A percentile compares a stretch with the other conserved stretches of the same genome.
These are phyloP conservation scores for Knoxdaviesia proteae DNA, from an alignment of 2,329 filamentous ascomycete genomes.

Conservation along the genomic window DNA sequence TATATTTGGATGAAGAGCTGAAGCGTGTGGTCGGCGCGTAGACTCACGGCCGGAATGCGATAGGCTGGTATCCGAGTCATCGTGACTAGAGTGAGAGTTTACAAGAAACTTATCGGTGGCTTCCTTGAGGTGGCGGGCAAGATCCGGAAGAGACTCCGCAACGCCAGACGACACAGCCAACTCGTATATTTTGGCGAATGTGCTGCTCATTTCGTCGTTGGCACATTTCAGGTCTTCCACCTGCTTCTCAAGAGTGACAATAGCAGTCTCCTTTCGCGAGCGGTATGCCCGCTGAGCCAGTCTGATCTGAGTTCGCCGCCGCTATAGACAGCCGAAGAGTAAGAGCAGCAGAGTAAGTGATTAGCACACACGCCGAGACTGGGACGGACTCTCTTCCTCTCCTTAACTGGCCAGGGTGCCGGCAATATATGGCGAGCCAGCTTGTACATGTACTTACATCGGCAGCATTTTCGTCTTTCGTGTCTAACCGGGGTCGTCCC, in stretches of 20 bases:
- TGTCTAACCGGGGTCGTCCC: no score
- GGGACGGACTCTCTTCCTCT: no score
- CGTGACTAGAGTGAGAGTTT: neutral
- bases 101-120: slow-evolving; percentile 36
- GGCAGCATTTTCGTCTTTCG: no score
- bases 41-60: neutral
- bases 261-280: slow-evolving; percentile 65
- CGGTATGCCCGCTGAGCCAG: slow-evolving; percentile 73
- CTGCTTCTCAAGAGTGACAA: slow-evolving; percentile 48
- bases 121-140: slow-evolving; percentile 33
- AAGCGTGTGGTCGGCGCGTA: no score
- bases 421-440: no score
- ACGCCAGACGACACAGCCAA: slow-evolving; percentile 36
- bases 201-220: slow-evolving; percentile 53
- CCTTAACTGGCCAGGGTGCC: no score
- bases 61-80: neutral
- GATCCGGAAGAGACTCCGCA: slow-evolving; percentile 31
- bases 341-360: no score
- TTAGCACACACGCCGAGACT: no score
- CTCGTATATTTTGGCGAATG: slow-evolving; percentile 48
- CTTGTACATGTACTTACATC: no score
- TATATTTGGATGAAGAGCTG: no score
- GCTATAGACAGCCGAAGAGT: slow-evolving; percentile 19
- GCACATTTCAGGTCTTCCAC: slow-evolving; percentile 47
- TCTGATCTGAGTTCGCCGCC: slow-evolving; percentile 70